Evolutionary conservation across 306 rosid genomes (phyloP).

Genomic region (Fragaria nilgerrensis): DNA sequence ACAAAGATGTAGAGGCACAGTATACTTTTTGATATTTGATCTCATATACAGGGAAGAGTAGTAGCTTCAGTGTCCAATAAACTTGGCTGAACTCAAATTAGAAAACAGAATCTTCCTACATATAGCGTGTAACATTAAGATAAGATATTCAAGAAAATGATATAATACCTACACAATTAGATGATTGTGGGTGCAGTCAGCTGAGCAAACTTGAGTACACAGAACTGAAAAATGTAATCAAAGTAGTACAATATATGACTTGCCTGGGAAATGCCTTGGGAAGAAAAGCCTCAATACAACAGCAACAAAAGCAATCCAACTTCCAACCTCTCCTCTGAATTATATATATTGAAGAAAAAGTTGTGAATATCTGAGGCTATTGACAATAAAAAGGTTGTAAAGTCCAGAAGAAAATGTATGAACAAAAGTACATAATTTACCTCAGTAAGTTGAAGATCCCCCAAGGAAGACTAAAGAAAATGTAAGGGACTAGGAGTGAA

Average conservation of each 20-base stretch:
- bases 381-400: not conserved
- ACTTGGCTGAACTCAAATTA: not conserved
- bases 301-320: conserved; percentile 73
- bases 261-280: conserved; percentile 75
- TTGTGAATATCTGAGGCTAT: conserved; percentile 4
- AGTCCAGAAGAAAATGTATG: not conserved
- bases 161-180: not conserved
- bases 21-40: not conserved
- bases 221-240: not conserved
- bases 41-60: not conserved
- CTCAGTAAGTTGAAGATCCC: conserved; percentile 57
- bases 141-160: not conserved
- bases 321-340: conserved; percentile 73
- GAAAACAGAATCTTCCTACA: not conserved
- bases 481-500: conserved; percentile 76
- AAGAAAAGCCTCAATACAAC: conserved; percentile 85
- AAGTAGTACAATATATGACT: not conserved
- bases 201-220: not conserved
- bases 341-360: conserved; percentile 7
- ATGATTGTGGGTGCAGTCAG: not conserved
- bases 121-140: not conserved
- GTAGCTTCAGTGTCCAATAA: not conserved
- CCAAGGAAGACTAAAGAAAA: conserved; percentile 79
- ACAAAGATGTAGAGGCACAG: not conserved
- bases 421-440: conserved; percentile 25